Evolutionary conservation across 768 basidiomycete genomes (phyloP).

Genomic region (Mrakia gelida): DNA sequence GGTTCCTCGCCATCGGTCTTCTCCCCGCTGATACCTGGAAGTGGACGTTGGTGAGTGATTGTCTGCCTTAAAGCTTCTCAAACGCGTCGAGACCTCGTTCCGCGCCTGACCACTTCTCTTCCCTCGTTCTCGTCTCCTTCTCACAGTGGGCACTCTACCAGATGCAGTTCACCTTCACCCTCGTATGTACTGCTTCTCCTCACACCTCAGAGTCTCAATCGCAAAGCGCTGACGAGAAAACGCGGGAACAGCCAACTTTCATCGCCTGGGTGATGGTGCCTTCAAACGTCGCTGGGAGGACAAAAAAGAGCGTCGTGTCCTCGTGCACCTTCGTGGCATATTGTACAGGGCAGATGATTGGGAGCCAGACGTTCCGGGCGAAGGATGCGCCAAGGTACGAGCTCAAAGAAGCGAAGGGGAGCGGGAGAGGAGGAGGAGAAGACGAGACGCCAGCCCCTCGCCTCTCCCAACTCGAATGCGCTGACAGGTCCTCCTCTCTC

Average conservation of each 20-base stretch:
- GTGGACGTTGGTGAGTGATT: not conserved
- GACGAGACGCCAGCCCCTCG: too few species aligned
- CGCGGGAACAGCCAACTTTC: conserved; percentile 22
- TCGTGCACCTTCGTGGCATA: not conserved
- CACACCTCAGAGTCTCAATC: not conserved
- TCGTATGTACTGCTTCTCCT: not conserved
- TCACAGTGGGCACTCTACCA: not conserved
- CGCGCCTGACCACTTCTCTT: too few species aligned
- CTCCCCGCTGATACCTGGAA: not conserved
- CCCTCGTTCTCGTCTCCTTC: too few species aligned
- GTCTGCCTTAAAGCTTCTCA: too few species aligned
- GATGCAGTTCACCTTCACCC: conserved; percentile 1
- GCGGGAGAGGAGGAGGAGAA: too few species aligned
- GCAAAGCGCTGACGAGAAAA: too few species aligned
- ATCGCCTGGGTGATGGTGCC: conserved; percentile 36
- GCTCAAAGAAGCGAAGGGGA: too few species aligned
- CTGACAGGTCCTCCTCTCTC: not conserved
- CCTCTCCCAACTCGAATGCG: not conserved
- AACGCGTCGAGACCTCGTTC: too few species aligned
- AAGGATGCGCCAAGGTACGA: conserved; percentile 36
- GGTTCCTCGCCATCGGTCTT: not conserved
- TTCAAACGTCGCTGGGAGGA: conserved; percentile 35
- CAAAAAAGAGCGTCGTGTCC: conserved; percentile 35
- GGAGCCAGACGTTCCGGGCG: conserved; percentile 34
- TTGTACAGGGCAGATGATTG: conserved; percentile 34